phyloP scores from a whole-genome alignment of 331 rosid genomes.

The Pyrus hybrid region DNA sequence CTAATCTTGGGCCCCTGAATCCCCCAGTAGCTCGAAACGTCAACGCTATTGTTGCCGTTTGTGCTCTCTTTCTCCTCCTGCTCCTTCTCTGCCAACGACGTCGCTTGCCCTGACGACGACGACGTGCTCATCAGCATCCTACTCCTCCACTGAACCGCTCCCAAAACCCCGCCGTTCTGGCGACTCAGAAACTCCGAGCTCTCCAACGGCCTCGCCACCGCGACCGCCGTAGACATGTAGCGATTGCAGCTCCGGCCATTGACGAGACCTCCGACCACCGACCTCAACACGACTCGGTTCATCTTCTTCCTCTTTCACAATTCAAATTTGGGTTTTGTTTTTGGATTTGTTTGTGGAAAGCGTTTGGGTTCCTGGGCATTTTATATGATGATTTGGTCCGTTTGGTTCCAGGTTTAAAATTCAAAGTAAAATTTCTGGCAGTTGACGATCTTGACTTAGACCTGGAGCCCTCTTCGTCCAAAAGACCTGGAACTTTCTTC shows the following conservation, averaged over 20 bases:
- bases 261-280: slow-evolving; percentile 27
- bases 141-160: not conserved
- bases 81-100: slow-evolving; percentile 21
- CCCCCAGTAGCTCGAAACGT: slow-evolving; percentile 63
- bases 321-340: not conserved
- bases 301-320: slow-evolving; percentile 11
- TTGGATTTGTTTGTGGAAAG: not conserved
- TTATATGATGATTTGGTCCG: not conserved
- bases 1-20: slow-evolving; percentile 37
- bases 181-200: slow-evolving; percentile 26
- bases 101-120: slow-evolving; percentile 4
- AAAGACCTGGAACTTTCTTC: too few species aligned
- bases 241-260: slow-evolving; percentile 11
- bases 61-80: not conserved
- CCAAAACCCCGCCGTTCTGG: not conserved
- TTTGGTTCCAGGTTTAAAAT: not conserved
- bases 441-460: not conserved
- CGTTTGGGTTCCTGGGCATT: not conserved
- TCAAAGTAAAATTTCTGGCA: not conserved
- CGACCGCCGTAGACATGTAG: slow-evolving; percentile 14
- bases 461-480: too few species aligned
- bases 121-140: slow-evolving; percentile 31
- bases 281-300: slow-evolving; percentile 37
- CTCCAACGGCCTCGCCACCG: slow-evolving; percentile 11
- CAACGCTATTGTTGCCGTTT: slow-evolving; percentile 7